Evolutionary conservation across 495 filamentous ascomycete species (phyloP).

Genomic region (Penicillium taxi): DNA sequence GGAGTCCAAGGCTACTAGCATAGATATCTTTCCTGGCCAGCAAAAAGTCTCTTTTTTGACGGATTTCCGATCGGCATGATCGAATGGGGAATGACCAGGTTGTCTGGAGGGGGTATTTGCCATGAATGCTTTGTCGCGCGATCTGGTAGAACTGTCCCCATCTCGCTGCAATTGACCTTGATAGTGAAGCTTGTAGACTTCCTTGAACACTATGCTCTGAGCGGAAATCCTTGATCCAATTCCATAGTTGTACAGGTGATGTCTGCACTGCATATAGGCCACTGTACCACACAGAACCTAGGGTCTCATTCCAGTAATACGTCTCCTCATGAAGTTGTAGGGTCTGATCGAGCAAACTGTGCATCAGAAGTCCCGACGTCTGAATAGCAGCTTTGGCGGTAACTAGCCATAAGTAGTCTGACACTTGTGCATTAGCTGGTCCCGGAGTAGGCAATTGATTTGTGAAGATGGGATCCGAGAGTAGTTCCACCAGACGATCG

Average conservation of each 20-base stretch:
- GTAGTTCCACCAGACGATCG: conserved; percentile 46
- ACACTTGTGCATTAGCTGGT: conserved; percentile 44
- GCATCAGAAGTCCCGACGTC: conserved; percentile 68
- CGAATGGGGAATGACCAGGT: conserved; percentile 63
- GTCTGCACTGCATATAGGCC: conserved; percentile 76
- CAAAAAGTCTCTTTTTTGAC: conserved; percentile 58
- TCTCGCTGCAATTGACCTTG: conserved; percentile 16
- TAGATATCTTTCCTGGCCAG: conserved; percentile 62
- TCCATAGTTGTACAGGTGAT: conserved; percentile 62
- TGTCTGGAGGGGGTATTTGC: conserved; percentile 49
- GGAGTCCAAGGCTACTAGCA: conserved; percentile 77
- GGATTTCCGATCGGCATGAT: conserved; percentile 58
- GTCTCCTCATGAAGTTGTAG: conserved; percentile 76
- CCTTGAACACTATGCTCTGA: conserved; percentile 41
- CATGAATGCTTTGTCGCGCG: conserved; percentile 60
- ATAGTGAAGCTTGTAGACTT: neutral
- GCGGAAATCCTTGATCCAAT: conserved; percentile 56
- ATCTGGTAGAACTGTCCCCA: conserved; percentile 76
- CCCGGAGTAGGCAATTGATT: neutral
- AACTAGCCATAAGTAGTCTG: conserved; percentile 80
- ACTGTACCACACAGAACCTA: conserved; percentile 62
- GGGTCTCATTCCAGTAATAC: conserved; percentile 84
- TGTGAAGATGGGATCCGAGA: conserved; percentile 48
- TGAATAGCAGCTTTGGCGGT: conserved; percentile 81
- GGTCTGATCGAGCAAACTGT: conserved; percentile 66